These are phyloP conservation scores for Abrus precatorius DNA, from an alignment of 306 rosid species.

Conservation along the genomic window DNA sequence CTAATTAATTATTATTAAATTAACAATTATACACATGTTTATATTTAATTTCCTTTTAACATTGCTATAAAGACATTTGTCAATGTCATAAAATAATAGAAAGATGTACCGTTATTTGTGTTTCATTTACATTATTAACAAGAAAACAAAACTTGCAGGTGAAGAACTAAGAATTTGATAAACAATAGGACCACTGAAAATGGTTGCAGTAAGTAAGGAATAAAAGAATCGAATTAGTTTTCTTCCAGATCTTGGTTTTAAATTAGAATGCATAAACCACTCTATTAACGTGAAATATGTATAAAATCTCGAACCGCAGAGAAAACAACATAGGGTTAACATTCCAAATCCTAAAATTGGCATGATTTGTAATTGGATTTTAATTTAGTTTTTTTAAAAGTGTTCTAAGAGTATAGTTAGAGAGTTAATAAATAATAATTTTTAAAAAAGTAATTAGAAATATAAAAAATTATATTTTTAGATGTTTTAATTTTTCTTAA, in stretches of 20 bases:
- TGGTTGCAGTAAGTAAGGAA: conserved; percentile 37
- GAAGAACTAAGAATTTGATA: neutral
- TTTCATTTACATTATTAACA: neutral
- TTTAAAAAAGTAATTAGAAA: no score
- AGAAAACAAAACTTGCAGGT: neutral
- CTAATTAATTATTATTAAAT: neutral
- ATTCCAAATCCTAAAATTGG: conserved; percentile 3
- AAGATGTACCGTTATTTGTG: neutral
- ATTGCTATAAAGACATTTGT: neutral
- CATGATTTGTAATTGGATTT: no score
- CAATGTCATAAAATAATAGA: neutral
- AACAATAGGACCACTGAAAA: conserved; percentile 2
- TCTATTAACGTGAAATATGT: neutral
- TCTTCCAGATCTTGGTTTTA: neutral
- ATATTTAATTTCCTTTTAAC: neutral
- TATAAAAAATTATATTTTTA: no score
- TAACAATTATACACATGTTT: neutral
- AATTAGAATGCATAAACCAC: neutral
- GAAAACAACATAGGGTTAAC: neutral
- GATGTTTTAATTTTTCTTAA: no score
- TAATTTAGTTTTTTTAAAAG: no score
- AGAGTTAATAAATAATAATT: no score
- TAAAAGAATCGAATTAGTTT: conserved; percentile 1
- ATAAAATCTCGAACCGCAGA: no score
- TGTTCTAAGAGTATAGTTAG: no score